Percentiles rank a stretch among this genome's conserved stretches.
Evolutionary conservation across 495 filamentous ascomycete genomes (phyloP).

Genomic region (Ascodesmis nigricans): DNA sequence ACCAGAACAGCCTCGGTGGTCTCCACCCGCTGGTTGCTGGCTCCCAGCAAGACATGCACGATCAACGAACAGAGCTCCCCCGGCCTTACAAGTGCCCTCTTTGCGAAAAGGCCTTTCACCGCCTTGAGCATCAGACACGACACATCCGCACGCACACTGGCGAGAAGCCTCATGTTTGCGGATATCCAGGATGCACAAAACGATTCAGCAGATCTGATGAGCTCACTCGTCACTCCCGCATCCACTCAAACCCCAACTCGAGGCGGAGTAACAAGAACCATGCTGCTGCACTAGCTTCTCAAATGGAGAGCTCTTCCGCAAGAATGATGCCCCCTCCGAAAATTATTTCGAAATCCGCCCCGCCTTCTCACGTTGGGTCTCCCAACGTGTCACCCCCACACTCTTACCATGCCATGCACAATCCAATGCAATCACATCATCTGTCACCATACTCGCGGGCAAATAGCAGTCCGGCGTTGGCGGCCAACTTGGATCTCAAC

Average conservation of each 20-base stretch:
- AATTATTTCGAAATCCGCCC: constrained; percentile 64
- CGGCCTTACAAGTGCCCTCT: constrained; percentile 95
- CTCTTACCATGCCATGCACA: constrained; percentile 34
- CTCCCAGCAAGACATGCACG: constrained; percentile 19
- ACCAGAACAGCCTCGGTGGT: constrained; percentile 7
- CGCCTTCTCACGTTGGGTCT: constrained; percentile 66
- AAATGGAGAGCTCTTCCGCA: constrained; percentile 25
- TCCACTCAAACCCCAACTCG: constrained; percentile 98
- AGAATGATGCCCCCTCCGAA: constrained; percentile 62
- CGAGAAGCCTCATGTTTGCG: constrained; percentile 92
- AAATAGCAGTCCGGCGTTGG: constrained; percentile 25
- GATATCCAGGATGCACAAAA: constrained; percentile 87
- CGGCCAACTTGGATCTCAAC: constrained; percentile 51
- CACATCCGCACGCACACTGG: constrained; percentile 96
- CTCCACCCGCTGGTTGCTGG: constrained; percentile 10
- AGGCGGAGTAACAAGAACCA: constrained; percentile 63
- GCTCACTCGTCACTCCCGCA: constrained; percentile 86
- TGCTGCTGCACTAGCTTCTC: constrained; percentile 34
- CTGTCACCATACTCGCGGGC: constrained; percentile 21
- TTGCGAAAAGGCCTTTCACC: constrained; percentile 98
- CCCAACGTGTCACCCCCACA: constrained; percentile 92
- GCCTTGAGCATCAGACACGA: constrained; percentile 89
- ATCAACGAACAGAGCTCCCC: constrained; percentile 44
- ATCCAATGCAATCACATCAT: constrained; percentile 14
- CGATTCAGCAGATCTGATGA: constrained; percentile 94